Conservation (phyloP, 495 filamentous ascomycete species). For the Aspergillus carlsbadensis region DNA sequence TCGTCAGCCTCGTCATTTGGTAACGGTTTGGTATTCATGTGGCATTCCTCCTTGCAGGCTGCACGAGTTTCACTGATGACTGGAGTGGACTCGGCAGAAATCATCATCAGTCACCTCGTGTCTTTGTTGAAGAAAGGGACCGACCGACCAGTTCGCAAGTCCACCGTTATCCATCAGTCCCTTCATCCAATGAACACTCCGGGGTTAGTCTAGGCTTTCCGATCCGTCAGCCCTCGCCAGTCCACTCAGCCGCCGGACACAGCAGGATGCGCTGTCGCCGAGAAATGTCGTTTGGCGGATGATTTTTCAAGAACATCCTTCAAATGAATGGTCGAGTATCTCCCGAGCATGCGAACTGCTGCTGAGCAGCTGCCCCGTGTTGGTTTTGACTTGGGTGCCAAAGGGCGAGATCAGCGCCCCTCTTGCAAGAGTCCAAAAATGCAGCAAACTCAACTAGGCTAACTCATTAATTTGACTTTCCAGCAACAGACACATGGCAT, state of each 20-base stretch:
- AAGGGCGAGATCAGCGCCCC: too few species aligned
- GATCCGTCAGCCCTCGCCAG: too few species aligned
- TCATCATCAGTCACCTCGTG: neutral
- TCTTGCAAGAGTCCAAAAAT: neutral
- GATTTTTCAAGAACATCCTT: too few species aligned
- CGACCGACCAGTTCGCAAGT: neutral
- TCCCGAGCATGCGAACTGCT: too few species aligned
- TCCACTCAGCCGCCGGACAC: too few species aligned
- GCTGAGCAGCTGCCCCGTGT: too few species aligned
- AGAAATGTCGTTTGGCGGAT: too few species aligned
- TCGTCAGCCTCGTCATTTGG: slow-evolving; percentile 18
- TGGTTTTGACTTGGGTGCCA: too few species aligned
- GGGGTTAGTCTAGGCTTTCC: neutral
- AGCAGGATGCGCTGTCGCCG: too few species aligned
- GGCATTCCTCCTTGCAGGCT: neutral
- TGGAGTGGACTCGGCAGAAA: neutral
- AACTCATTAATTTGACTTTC: slow-evolving; percentile 20
- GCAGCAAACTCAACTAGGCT: neutral
- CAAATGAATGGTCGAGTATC: too few species aligned
- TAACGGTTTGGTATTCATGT: neutral
- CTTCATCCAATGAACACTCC: neutral
- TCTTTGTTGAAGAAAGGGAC: neutral
- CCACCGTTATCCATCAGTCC: neutral
- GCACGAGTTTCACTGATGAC: neutral
- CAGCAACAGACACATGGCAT: slow-evolving; percentile 27